Evolutionary conservation across 306 rosid genomes (phyloP).

Genomic region (Lablab purpureus): DNA sequence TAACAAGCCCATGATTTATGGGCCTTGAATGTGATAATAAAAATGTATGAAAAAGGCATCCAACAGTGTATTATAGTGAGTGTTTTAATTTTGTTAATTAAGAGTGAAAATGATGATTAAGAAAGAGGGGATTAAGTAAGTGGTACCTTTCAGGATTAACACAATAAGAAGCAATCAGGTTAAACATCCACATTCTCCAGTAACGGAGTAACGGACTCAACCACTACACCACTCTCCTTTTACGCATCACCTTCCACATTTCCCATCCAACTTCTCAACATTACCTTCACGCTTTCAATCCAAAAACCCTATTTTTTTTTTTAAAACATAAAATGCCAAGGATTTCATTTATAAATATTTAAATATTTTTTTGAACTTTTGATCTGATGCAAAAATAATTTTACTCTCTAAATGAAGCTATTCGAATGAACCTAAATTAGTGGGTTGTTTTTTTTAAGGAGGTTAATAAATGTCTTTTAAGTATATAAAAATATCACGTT

Average conservation of each 20-base stretch:
- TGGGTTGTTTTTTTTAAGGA: too few species aligned
- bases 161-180: too few species aligned
- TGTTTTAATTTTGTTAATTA: too few species aligned
- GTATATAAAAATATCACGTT: too few species aligned
- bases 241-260: conserved; percentile 26
- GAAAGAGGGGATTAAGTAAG: background rate
- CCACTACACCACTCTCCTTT: conserved; percentile 47
- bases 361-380: background rate
- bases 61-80: too few species aligned
- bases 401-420: too few species aligned
- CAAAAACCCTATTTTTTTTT: background rate
- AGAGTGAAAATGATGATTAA: too few species aligned
- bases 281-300: conserved; percentile 25
- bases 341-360: background rate
- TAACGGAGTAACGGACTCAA: conserved; percentile 48
- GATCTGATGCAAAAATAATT: background rate
- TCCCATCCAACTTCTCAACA: background rate
- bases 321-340: background rate
- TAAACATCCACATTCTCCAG: too few species aligned
- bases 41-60: too few species aligned
- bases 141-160: conserved; percentile 24
- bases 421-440: too few species aligned
- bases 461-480: too few species aligned
- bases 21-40: background rate
- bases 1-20: background rate